phyloP scores from a whole-genome alignment of 352 stramenopile species.

The Thalassiosira livingstoniorum region DNA sequence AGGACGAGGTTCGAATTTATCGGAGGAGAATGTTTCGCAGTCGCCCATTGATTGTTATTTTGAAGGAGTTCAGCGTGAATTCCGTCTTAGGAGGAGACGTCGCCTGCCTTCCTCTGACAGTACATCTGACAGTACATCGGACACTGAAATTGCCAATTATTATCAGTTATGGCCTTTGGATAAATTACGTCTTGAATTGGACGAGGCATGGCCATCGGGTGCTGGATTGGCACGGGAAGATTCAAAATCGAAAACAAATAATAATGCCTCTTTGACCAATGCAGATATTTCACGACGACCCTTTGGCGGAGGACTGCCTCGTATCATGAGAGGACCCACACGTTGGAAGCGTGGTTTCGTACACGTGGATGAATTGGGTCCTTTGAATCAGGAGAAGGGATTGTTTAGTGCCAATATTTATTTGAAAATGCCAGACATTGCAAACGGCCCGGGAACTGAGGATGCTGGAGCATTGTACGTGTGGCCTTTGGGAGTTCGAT shows the following conservation, averaged over 20 bases:
- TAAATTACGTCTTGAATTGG: constrained; percentile 86
- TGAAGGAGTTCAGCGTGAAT: constrained; percentile 66
- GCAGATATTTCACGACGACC: too few relatives aligned
- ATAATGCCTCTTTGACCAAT: not conserved
- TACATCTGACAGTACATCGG: not conserved
- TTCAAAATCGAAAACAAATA: constrained; percentile 4
- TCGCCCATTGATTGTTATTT: constrained; percentile 79
- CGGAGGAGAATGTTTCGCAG: not conserved
- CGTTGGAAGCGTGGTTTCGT: constrained; percentile 86
- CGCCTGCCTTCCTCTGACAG: not conserved
- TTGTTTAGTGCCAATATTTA: constrained; percentile 90
- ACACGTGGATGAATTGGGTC: constrained; percentile 88
- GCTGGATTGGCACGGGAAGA: constrained; percentile 69
- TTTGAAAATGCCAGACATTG: constrained; percentile 76
- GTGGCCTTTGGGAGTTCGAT: constrained; percentile 85
- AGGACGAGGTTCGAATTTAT: not conserved
- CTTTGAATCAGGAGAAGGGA: constrained; percentile 70
- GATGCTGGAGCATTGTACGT: constrained; percentile 83
- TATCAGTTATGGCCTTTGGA: constrained; percentile 86
- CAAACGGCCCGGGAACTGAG: not conserved
- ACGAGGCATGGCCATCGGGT: constrained; percentile 84
- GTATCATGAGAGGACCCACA: constrained; percentile 88
- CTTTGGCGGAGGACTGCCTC: constrained; percentile 82
- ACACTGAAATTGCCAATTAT: constrained; percentile 22
- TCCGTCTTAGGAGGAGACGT: constrained; percentile 40